Evolutionary conservation across 805 yeast species (phyloP).

Genomic region (Candida xiaguanensis): DNA sequence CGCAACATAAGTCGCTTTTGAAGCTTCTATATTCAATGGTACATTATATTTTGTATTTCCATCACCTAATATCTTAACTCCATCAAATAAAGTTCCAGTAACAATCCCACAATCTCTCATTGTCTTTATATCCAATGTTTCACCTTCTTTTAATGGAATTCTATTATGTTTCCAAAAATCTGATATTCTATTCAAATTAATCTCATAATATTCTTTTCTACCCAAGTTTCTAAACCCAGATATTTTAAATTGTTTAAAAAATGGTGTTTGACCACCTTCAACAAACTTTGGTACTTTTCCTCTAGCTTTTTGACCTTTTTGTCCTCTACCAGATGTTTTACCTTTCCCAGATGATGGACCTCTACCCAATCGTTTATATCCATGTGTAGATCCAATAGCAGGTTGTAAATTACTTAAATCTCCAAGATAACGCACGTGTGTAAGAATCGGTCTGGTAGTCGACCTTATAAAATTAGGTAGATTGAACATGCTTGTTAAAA

Average conservation of each 20-base stretch:
- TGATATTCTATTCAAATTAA: constrained; percentile 69
- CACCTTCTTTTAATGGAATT: constrained; percentile 54
- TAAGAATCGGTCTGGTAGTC: not conserved
- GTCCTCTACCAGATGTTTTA: constrained; percentile 96
- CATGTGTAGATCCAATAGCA: constrained; percentile 55
- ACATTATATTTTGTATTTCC: constrained; percentile 50
- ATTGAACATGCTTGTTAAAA: no score
- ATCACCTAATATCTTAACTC: constrained; percentile 76
- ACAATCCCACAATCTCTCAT: constrained; percentile 75
- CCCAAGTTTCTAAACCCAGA: constrained; percentile 76
- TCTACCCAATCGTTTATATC: constrained; percentile 80
- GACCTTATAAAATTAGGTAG: constrained; percentile 5
- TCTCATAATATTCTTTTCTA: constrained; percentile 47
- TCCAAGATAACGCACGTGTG: constrained; percentile 35
- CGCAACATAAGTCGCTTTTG: constrained; percentile 74
- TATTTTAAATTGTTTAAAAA: constrained; percentile 79
- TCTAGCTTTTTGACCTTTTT: constrained; percentile 97
- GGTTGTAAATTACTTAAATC: constrained; percentile 56
- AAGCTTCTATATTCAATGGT: constrained; percentile 75
- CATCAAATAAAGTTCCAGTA: constrained; percentile 68
- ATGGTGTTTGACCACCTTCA: constrained; percentile 99
- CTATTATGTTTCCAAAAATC: constrained; percentile 67
- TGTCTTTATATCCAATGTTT: constrained; percentile 66
- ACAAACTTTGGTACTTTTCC: constrained; percentile 88
- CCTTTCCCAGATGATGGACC: constrained; percentile 94